Evolutionary conservation across 768 basidiomycete genomes (phyloP).

Genomic region (Amanita pallidorosea): DNA sequence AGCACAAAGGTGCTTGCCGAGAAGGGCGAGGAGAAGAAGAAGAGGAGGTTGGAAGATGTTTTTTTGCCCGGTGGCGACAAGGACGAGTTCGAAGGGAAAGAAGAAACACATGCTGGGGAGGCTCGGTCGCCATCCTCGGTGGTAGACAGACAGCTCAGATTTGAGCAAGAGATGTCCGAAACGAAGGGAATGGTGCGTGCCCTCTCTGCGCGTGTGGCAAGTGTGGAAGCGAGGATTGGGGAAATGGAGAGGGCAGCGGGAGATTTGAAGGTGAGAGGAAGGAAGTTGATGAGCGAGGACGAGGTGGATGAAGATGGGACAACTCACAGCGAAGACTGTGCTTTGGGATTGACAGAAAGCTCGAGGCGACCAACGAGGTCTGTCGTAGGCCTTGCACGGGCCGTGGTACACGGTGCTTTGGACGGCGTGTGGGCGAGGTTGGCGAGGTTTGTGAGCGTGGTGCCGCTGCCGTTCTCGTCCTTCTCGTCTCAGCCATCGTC

Average conservation of each 20-base stretch:
- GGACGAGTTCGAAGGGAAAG: neutral
- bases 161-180: neutral
- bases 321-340: neutral
- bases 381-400: neutral
- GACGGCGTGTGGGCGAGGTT: neutral
- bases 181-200: constrained; percentile 3
- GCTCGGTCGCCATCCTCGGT: neutral
- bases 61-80: neutral
- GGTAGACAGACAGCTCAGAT: neutral
- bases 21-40: neutral
- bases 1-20: too few species aligned
- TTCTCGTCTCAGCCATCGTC: neutral
- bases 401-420: neutral
- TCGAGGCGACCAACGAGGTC: neutral
- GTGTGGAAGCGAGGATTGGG: constrained; percentile 1
- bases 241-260: constrained; percentile 2
- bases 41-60: neutral
- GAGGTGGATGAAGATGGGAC: neutral
- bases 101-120: neutral
- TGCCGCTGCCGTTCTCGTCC: neutral
- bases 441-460: neutral
- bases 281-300: neutral
- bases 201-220: neutral
- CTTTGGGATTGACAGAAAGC: neutral
- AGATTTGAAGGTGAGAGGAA: constrained; percentile 5